phyloP scores from a whole-genome alignment of 768 basidiomycete genomes.

The Suillus spraguei region DNA sequence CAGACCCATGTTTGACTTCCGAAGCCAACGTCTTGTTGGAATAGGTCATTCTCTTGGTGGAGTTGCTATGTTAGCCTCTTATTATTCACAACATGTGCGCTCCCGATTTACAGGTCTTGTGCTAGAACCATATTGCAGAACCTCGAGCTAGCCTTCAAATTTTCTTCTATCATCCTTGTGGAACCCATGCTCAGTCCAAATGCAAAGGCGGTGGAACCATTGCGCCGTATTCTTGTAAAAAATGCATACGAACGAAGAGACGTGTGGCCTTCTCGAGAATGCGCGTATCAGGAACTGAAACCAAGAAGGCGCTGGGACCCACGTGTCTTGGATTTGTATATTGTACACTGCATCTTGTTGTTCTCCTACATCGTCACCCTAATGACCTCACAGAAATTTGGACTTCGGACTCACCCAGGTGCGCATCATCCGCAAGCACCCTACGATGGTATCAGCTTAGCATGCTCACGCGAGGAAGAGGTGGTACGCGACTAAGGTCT shows the following conservation, averaged over 20 bases:
- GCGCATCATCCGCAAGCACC: conserved; percentile 30
- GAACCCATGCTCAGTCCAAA: conserved; percentile 68
- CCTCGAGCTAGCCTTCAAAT: conserved; percentile 45
- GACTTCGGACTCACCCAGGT: conserved; percentile 41
- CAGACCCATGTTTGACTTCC: conserved; percentile 49
- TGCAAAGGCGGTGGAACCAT: conserved; percentile 39
- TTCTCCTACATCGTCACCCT: neutral
- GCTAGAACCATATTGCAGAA: conserved; percentile 56
- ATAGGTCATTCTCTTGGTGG: conserved; percentile 73
- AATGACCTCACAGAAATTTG: conserved; percentile 43
- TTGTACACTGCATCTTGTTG: conserved; percentile 41
- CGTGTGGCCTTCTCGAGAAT: conserved; percentile 50
- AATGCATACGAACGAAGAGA: conserved; percentile 53
- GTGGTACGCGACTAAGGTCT: conserved; percentile 40
- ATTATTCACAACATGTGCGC: neutral
- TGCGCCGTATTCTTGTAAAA: conserved; percentile 46
- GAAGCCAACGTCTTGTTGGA: conserved; percentile 53
- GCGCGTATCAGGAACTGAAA: conserved; percentile 42
- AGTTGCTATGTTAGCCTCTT: conserved; percentile 55
- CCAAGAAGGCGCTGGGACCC: conserved; percentile 52
- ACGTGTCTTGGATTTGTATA: conserved; percentile 51
- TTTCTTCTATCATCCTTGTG: conserved; percentile 56
- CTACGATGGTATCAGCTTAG: conserved; percentile 49
- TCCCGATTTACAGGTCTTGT: conserved; percentile 10
- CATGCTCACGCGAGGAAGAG: conserved; percentile 66